Evolutionary conservation across 345 rosid genomes (phyloP).

Genomic region (Rhizophora mangle): DNA sequence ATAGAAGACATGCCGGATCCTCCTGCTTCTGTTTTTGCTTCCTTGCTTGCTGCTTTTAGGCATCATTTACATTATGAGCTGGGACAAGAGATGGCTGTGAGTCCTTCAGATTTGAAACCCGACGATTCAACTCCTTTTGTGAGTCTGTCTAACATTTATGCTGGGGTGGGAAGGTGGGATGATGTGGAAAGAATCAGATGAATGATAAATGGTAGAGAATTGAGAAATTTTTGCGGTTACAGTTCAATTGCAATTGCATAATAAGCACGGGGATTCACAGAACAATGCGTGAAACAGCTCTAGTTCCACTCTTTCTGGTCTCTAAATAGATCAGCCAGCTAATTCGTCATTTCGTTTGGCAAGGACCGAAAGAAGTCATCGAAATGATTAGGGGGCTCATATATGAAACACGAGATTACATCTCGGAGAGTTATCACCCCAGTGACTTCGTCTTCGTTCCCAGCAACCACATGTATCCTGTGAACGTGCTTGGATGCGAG

Average conservation of each 20-base stretch:
- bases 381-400: slow-evolving; percentile 67
- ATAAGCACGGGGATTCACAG: background rate
- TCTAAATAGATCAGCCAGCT: slow-evolving; percentile 22
- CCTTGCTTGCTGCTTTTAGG: slow-evolving; percentile 56
- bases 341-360: slow-evolving; percentile 50
- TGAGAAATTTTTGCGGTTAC: slow-evolving; percentile 40
- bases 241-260: slow-evolving; percentile 38
- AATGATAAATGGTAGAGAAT: slow-evolving; percentile 37
- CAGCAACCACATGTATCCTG: slow-evolving; percentile 61
- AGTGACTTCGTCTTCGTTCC: slow-evolving; percentile 45
- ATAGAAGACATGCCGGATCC: slow-evolving; percentile 41
- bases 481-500: slow-evolving; percentile 70
- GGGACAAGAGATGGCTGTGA: slow-evolving; percentile 47
- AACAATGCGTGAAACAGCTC: slow-evolving; percentile 2
- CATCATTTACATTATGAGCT: slow-evolving; percentile 40
- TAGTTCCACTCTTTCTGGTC: background rate
- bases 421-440: slow-evolving; percentile 90
- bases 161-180: slow-evolving; percentile 47
- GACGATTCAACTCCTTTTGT: slow-evolving; percentile 50
- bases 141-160: slow-evolving; percentile 52
- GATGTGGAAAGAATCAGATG: slow-evolving; percentile 51
- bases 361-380: slow-evolving; percentile 60
- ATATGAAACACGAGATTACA: slow-evolving; percentile 82
- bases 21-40: slow-evolving; percentile 44
- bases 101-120: slow-evolving; percentile 48